Base-by-base conservation (phyloP, 73 alveolate species). In the Tetrahymena borealis region DNA sequence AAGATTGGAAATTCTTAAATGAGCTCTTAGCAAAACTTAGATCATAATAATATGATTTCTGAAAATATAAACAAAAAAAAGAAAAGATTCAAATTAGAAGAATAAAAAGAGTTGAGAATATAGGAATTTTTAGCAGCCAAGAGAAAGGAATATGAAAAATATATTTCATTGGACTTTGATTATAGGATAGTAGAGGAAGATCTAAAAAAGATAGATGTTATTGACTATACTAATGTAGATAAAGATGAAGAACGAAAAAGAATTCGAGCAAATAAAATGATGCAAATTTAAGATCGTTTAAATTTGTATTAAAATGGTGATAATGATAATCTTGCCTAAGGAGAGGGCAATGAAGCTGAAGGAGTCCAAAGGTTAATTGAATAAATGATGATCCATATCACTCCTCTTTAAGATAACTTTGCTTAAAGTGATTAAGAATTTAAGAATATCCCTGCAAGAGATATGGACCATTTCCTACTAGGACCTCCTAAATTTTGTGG, bases 401-500 rank as follows among this genome's bases (percentile, higher is more conserved):
- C 85, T 3, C n/a, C 28, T 0, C 16, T 60, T 4, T 60, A 60
- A 20, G 85, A 60, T 60, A 60, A 60, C 28, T 60, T 60, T 35
- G 10, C 11, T 20, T 6, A 60, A 60, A 60, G 36, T 3, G 85
- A 60, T n/a, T 32, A 60, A 60, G 28, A n/a, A 24, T 60, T 60
- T 35, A 60, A 60, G 28, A n/a, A 60, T 0, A 60, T 60, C 13
- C 85, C 85, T 18, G 85, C 85, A 24, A 24, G 37, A 18, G n/a
- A 60, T 60, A 60, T 6, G 28, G 85, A 60, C 28, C 85, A 60
- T n/a, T 60, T 60, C 28, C 28, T 60, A 60, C 28, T 60, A 60
- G 85, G 85, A 20, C 85, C 85, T 8, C 85, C 85, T n/a, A 60
- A 60, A 60, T 60, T 60, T n/a, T 60, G 85, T 60, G 85, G 85